These are phyloP conservation scores for Pyrus bretschneideri DNA, from an alignment of 306 rosid species.

Conservation along the genomic window DNA sequence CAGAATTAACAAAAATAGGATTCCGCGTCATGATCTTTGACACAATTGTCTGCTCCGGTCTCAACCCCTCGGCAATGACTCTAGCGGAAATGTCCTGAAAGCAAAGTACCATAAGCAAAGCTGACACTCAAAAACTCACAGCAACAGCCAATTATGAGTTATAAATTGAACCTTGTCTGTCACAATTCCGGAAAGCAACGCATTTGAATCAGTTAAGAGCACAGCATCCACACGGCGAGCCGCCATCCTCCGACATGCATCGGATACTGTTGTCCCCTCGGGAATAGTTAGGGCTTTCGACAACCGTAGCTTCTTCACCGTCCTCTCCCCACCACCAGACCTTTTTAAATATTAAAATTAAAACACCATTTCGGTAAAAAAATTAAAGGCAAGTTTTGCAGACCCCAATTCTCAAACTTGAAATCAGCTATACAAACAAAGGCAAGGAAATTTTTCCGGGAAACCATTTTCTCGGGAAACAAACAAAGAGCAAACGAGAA, in stretches of 20 bases:
- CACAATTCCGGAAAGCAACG: slow-evolving; percentile 87
- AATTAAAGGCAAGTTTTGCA: background rate
- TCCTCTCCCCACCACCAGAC: slow-evolving; percentile 65
- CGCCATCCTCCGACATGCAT: slow-evolving; percentile 89
- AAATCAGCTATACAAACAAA: background rate
- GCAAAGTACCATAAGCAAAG: slow-evolving; percentile 13
- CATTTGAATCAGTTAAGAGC: slow-evolving; percentile 76
- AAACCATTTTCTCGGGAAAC: background rate
- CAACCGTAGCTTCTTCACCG: slow-evolving; percentile 82
- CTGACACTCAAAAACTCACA: slow-evolving; percentile 2
- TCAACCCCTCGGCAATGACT: slow-evolving; percentile 86
- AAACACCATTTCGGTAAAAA: background rate
- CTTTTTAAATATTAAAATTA: slow-evolving; percentile 22
- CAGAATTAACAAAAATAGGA: slow-evolving; percentile 77
- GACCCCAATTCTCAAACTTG: background rate
- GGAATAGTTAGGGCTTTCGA: slow-evolving; percentile 90
- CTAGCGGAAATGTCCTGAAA: slow-evolving; percentile 69
- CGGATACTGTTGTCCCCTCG: slow-evolving; percentile 80
- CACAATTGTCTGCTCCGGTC: slow-evolving; percentile 76
- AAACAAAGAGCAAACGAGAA: background rate
- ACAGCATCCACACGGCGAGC: slow-evolving; percentile 88
- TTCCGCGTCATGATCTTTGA: slow-evolving; percentile 86
- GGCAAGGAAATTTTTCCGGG: background rate
- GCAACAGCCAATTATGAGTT: background rate
- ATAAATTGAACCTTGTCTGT: slow-evolving; percentile 65